Percentiles rank a stretch among this genome's conserved stretches.
Conservation (phyloP, 352 stramenopile species). For the Globisporangium paddicum region DNA sequence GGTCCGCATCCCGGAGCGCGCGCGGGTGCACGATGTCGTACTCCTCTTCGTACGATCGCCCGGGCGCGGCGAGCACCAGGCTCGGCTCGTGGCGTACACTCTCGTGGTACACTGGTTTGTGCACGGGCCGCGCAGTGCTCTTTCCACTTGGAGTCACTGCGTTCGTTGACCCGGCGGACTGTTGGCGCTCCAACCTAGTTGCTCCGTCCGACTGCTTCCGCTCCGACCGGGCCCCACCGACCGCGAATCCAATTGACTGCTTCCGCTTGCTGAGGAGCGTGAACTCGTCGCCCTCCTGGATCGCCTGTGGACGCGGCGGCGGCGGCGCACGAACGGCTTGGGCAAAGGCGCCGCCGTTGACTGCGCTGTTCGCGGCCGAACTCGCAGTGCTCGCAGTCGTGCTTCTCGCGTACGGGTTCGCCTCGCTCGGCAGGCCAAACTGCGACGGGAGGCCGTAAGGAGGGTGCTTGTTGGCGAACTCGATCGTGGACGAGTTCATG, state of each 20-base stretch:
- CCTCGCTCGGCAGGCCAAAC: conserved; percentile 22
- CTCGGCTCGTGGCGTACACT: neutral
- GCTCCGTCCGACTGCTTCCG: neutral
- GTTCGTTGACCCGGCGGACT: neutral
- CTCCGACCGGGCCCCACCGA: neutral
- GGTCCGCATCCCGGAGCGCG: conserved; percentile 47
- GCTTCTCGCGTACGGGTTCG: conserved; percentile 8
- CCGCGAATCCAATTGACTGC: neutral
- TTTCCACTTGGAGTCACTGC: conserved; percentile 5
- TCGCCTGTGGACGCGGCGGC: conserved; percentile 2
- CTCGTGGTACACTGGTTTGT: conserved; percentile 10
- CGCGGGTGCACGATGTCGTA: conserved; percentile 72
- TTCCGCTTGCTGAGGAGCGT: conserved; percentile 7
- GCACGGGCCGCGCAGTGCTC: neutral
- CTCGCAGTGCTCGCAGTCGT: neutral
- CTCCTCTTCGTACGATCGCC: conserved; percentile 34
- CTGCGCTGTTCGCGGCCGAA: neutral
- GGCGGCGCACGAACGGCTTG: neutral
- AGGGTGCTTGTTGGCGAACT: conserved; percentile 27
- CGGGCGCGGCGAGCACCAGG: conserved; percentile 5
- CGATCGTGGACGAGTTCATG: conserved; percentile 18
- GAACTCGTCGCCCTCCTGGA: conserved; percentile 3
- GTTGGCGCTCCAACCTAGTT: neutral
- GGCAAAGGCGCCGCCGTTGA: neutral
- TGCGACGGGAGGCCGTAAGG: conserved; percentile 21